phyloP scores from a whole-genome alignment of 176 grass and related monocot species.

The Cenchrus purpureus region DNA sequence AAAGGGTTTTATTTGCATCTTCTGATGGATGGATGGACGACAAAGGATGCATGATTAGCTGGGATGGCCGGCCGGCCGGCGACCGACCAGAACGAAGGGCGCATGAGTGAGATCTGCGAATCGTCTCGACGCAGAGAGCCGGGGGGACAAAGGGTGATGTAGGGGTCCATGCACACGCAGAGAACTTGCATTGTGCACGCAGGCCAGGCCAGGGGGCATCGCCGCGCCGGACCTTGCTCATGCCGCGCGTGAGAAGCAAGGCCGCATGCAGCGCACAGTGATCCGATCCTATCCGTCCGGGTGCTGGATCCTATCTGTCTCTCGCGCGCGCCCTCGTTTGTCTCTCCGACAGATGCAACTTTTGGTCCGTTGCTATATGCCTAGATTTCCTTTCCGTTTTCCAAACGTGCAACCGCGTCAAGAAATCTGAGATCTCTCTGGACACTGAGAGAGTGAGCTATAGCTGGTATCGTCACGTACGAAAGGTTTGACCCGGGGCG shows the following conservation, averaged over 20 bases:
- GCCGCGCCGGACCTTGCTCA: background rate
- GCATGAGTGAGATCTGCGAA: background rate
- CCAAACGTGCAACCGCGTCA: background rate
- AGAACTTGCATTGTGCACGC: background rate
- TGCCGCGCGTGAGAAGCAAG: slow-evolving; percentile 30
- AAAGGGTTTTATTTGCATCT: background rate
- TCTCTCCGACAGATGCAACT: background rate
- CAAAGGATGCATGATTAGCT: slow-evolving; percentile 36
- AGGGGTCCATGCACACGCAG: slow-evolving; percentile 34
- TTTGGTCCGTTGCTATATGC: background rate
- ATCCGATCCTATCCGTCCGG: background rate
- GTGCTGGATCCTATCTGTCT: background rate
- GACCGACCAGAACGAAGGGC: background rate
- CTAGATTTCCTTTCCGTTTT: background rate
- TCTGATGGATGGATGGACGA: background rate
- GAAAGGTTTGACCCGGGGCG: background rate
- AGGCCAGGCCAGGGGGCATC: background rate
- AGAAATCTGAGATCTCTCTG: background rate
- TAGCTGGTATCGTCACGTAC: no score
- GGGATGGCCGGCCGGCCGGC: background rate
- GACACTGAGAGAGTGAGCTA: background rate
- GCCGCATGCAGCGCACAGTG: background rate
- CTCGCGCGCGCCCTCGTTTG: background rate
- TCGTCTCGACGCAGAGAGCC: slow-evolving; percentile 1
- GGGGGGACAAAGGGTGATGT: slow-evolving; percentile 25